Evolutionary conservation across 2,329 filamentous ascomycete species (phyloP), one percentile per base, ranked within the genome.

Genomic region (Tolypocladium cylindrosporum): DNA sequence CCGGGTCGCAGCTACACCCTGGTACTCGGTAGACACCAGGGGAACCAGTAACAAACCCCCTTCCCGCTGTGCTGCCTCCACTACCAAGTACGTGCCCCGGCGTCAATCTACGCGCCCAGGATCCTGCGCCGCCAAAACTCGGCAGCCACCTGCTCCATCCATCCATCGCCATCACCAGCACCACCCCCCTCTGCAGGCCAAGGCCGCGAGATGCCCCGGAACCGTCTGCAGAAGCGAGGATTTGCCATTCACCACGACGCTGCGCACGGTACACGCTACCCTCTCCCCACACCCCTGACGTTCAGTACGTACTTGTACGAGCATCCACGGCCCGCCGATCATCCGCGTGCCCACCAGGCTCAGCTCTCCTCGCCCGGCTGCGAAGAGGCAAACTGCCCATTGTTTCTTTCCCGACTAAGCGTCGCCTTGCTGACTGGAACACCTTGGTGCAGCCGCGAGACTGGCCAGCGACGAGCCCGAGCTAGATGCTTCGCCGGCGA

Each of bases 211-310:
- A 74, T 73, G 68, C 64, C 63, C 41, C 66, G 67, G 62, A 69
- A 68, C 59, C 67, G 68, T 52, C 62, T 73, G 40, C 65, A 67
- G 54, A 70, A 68, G 55, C 70, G 67, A 57, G 66, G 68, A 52
- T 72, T 75, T 62, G 59, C 68, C 55, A 72, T 72, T 57, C 71
- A 72, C 58, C 70, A 67, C 57, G 71, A 71, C 65, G 34, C 55
- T 56, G 40, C 48, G 21, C 56, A 45, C 45, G 16, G 48, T 36
- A 51, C 27, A 31, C 6, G 4, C 27, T 31, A 4, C 27, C 27
- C 48, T 21, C 31, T n/a, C 48, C 31, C 9, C 31, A 11, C 27
- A 31, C 8, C 3, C 16, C 16, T 50, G 45, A 50, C 45, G 45
- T 31, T 19, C 45, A 27, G 24, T 27, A 27, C 24, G 2, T 4